A percentile compares a stretch with the other conserved stretches of the same genome.
Evolutionary conservation across 352 stramenopile genomes (phyloP).

Genomic region (Pseudoperonospora humuli): DNA sequence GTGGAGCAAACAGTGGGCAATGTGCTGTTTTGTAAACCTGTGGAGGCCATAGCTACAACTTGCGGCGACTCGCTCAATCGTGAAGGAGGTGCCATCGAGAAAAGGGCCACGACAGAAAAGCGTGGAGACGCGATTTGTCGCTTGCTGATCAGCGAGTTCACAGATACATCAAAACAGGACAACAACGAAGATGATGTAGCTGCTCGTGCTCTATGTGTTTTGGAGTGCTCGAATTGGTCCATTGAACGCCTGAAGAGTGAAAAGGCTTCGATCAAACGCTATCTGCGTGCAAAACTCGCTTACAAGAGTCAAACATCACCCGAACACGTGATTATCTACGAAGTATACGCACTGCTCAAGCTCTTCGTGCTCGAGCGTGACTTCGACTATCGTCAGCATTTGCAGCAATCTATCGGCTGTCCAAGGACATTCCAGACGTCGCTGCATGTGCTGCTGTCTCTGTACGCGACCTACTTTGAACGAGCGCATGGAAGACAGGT

Average conservation of each 20-base stretch:
- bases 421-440: slow-evolving; percentile 16
- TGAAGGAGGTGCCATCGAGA: not conserved
- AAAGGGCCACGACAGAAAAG: not conserved
- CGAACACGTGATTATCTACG: slow-evolving; percentile 9
- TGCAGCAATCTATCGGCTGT: slow-evolving; percentile 5
- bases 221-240: slow-evolving; percentile 31
- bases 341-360: slow-evolving; percentile 52
- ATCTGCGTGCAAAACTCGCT: slow-evolving; percentile 8
- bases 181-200: slow-evolving; percentile 2
- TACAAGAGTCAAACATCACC: not conserved
- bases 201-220: slow-evolving; percentile 14
- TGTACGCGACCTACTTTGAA: slow-evolving; percentile 57
- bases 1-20: slow-evolving; percentile 33
- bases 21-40: slow-evolving; percentile 28
- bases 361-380: slow-evolving; percentile 39
- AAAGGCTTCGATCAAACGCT: slow-evolving; percentile 27
- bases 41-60: not conserved
- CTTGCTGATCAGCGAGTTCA: not conserved
- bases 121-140: slow-evolving; percentile 3
- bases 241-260: slow-evolving; percentile 23
- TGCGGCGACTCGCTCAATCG: not conserved
- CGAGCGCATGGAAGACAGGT: slow-evolving; percentile 32
- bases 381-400: slow-evolving; percentile 7
- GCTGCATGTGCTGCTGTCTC: slow-evolving; percentile 39
- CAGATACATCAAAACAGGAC: slow-evolving; percentile 3